Evolutionary conservation across 1,139 yeast genomes (phyloP).

Genomic region (Yamadazyma oceani): DNA sequence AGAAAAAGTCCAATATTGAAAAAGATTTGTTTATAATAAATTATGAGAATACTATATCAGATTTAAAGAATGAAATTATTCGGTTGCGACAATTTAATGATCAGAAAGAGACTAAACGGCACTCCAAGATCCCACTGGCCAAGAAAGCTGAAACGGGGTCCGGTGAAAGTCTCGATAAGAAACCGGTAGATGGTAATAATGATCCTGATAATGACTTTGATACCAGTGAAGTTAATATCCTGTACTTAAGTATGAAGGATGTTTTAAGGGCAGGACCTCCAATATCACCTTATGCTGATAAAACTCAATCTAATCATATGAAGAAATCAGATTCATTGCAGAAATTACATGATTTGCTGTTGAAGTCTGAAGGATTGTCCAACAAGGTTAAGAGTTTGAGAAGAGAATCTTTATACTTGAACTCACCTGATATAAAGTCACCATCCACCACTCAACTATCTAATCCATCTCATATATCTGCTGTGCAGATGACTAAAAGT

Average conservation of each 20-base stretch:
- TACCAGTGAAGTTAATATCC: constrained; percentile 22
- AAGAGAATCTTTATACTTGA: constrained; percentile 15
- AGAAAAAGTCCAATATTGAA: constrained; percentile 30
- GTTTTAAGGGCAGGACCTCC: constrained; percentile 38
- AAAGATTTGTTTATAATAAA: constrained; percentile 35
- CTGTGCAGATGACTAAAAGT: neutral
- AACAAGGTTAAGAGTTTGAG: constrained; percentile 17
- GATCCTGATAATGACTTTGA: constrained; percentile 5
- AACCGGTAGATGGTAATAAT: too few species aligned
- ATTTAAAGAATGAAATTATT: constrained; percentile 18
- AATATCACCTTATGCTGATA: constrained; percentile 5
- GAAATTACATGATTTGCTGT: constrained; percentile 20
- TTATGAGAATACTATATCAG: constrained; percentile 33
- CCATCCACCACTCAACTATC: constrained; percentile 27
- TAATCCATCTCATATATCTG: constrained; percentile 5
- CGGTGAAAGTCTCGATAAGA: too few species aligned
- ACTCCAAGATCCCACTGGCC: neutral
- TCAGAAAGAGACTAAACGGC: neutral
- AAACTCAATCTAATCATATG: constrained; percentile 16
- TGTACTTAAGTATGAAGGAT: constrained; percentile 33
- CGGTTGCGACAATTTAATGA: constrained; percentile 8
- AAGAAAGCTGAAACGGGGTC: too few species aligned
- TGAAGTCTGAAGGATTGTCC: constrained; percentile 16
- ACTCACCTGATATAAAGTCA: constrained; percentile 19
- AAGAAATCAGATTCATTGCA: constrained; percentile 26